A percentile compares a stretch with the other conserved stretches of the same genome.
Evolutionary conservation across 2,329 filamentous ascomycete species (phyloP).

Genomic region (Pseudocercospora musae): DNA sequence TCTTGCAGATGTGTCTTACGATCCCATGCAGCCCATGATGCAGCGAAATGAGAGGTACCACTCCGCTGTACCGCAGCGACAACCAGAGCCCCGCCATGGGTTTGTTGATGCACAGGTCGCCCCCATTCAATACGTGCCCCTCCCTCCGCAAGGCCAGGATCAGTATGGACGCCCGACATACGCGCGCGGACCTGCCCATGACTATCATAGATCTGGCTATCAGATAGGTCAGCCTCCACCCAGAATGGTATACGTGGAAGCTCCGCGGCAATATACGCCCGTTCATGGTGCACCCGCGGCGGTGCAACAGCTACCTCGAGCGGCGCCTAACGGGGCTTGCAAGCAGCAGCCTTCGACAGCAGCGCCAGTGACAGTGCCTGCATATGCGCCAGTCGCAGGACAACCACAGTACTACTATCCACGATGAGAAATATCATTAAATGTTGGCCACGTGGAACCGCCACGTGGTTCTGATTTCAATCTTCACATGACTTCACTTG

Average conservation of each 20-base stretch:
- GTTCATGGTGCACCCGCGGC: conserved; percentile 36
- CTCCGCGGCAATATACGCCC: conserved; percentile 17
- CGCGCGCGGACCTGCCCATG: neutral
- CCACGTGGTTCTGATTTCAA: neutral
- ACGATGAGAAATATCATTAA: conserved; percentile 11
- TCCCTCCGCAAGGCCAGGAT: conserved; percentile 1
- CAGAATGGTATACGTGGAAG: conserved; percentile 13
- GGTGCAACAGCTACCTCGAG: conserved; percentile 30
- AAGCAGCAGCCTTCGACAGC: neutral
- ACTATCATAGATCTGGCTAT: neutral
- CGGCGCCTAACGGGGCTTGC: neutral
- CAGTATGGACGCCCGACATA: conserved; percentile 5
- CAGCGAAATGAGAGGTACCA: conserved; percentile 2
- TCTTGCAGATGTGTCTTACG: neutral
- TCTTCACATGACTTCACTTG: neutral
- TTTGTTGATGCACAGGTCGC: conserved; percentile 24
- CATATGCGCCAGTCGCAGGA: conserved; percentile 3
- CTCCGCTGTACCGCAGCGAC: neutral
- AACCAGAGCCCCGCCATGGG: conserved; percentile 4
- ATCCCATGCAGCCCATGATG: conserved; percentile 7
- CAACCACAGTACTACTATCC: conserved; percentile 26
- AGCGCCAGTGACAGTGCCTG: conserved; percentile 4
- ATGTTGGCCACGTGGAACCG: neutral
- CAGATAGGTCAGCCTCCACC: neutral
- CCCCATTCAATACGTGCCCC: conserved; percentile 22